These are phyloP conservation scores for Cryptococcus hybrid DNA, from an alignment of 1,284 basidiomycete species.

Conservation along the genomic window DNA sequence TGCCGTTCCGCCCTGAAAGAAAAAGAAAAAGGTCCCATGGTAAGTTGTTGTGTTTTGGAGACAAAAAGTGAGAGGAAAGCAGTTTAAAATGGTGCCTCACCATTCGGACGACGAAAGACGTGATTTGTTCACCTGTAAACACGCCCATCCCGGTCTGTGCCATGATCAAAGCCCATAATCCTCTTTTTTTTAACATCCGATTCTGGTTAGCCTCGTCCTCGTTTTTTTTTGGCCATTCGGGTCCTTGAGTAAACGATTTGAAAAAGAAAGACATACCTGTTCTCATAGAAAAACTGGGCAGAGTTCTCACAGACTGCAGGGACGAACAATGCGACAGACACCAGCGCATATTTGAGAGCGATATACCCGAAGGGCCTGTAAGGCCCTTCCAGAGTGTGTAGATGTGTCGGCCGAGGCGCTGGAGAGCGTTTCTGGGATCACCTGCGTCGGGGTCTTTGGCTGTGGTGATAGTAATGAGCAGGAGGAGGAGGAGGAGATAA, in stretches of 20 bases:
- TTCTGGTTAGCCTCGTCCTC: neutral
- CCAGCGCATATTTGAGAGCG: conserved; percentile 58
- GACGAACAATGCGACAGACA: conserved; percentile 60
- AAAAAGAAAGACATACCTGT: conserved; percentile 8
- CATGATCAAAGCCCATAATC: conserved; percentile 66
- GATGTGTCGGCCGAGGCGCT: conserved; percentile 30
- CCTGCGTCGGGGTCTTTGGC: conserved; percentile 44
- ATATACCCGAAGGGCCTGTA: conserved; percentile 45
- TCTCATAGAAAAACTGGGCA: conserved; percentile 51
- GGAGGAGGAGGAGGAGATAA: neutral
- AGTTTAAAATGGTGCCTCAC: conserved; percentile 14
- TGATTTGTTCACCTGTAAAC: conserved; percentile 63
- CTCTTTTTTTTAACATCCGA: conserved; percentile 22
- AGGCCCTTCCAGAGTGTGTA: conserved; percentile 23
- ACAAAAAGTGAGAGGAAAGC: neutral
- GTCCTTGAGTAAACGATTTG: neutral
- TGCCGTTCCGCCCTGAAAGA: conserved; percentile 50
- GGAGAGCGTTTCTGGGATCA: conserved; percentile 37
- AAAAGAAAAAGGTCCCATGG: neutral
- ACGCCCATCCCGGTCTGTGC: conserved; percentile 63
- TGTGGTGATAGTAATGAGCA: neutral
- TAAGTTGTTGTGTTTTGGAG: neutral
- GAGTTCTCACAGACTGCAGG: conserved; percentile 53
- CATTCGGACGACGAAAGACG: conserved; percentile 56
- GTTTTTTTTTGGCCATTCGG: neutral